phyloP scores from a whole-genome alignment of 2,329 filamentous ascomycete genomes.

The Botrytis byssoidea region DNA sequence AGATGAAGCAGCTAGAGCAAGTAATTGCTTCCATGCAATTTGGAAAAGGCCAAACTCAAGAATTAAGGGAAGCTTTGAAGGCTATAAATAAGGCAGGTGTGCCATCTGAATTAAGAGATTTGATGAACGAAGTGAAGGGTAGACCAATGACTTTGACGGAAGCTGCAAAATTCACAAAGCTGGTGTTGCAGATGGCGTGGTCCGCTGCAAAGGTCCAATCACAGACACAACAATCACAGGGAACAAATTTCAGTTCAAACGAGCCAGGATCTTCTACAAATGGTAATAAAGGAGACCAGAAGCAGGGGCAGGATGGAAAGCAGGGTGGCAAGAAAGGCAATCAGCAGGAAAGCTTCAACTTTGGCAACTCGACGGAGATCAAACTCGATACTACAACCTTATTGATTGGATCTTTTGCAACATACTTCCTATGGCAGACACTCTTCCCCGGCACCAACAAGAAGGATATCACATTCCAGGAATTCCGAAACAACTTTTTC shows the following conservation, averaged over 20 bases:
- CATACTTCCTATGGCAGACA: slow-evolving; percentile 62
- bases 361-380: slow-evolving; percentile 26
- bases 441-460: slow-evolving; percentile 65
- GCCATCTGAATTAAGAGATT: slow-evolving; percentile 54
- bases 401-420: slow-evolving; percentile 54
- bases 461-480: slow-evolving; percentile 95
- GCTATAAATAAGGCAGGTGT: slow-evolving; percentile 67
- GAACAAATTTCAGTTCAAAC: slow-evolving; percentile 33
- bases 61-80: slow-evolving; percentile 60
- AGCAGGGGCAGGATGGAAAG: not conserved
- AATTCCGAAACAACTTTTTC: slow-evolving; percentile 88
- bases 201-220: slow-evolving; percentile 35
- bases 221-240: slow-evolving; percentile 31
- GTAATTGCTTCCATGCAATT: slow-evolving; percentile 54
- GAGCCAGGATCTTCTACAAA: slow-evolving; percentile 20
- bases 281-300: not conserved
- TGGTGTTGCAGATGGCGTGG: slow-evolving; percentile 37
- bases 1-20: slow-evolving; percentile 57
- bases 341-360: slow-evolving; percentile 39
- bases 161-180: slow-evolving; percentile 40
- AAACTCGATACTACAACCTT: slow-evolving; percentile 37
- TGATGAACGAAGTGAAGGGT: slow-evolving; percentile 36
- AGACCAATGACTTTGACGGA: slow-evolving; percentile 33
- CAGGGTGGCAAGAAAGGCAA: slow-evolving; percentile 29
- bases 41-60: slow-evolving; percentile 59